phyloP scores from a whole-genome alignment of 1,284 basidiomycete species.

The Ceraceosorus guamensis region DNA sequence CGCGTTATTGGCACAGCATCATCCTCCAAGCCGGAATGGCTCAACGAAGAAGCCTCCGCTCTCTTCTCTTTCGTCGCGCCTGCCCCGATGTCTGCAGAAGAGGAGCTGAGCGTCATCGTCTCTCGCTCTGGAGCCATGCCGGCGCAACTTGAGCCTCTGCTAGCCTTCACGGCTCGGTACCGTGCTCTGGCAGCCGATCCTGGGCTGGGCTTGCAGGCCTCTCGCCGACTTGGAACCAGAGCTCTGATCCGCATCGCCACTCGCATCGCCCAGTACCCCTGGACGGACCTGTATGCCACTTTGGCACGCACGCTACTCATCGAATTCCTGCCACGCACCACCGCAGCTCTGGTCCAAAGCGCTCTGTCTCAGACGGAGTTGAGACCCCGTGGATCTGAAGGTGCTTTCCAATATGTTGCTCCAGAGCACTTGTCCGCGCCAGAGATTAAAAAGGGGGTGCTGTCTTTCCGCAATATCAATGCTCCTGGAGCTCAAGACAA shows the following conservation, averaged over 20 bases:
- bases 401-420: slow-evolving; percentile 32
- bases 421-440: slow-evolving; percentile 30
- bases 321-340: slow-evolving; percentile 48
- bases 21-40: slow-evolving; percentile 39
- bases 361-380: slow-evolving; percentile 38
- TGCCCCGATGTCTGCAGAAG: slow-evolving; percentile 44
- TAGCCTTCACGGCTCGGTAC: slow-evolving; percentile 44
- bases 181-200: slow-evolving; percentile 34
- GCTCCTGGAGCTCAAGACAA: too few species aligned
- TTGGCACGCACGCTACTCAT: slow-evolving; percentile 45
- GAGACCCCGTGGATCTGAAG: slow-evolving; percentile 33
- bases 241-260: slow-evolving; percentile 46
- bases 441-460: slow-evolving; percentile 11
- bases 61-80: slow-evolving; percentile 45
- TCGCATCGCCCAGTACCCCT: slow-evolving; percentile 36
- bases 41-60: slow-evolving; percentile 47
- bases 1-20: slow-evolving; percentile 47
- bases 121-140: slow-evolving; percentile 14
- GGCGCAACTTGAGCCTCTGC: slow-evolving; percentile 23
- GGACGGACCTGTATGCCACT: slow-evolving; percentile 37
- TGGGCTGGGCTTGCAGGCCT: slow-evolving; percentile 41
- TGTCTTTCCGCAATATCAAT: slow-evolving; percentile 18
- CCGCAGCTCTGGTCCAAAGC: slow-evolving; percentile 34
- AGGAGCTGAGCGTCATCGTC: slow-evolving; percentile 41
- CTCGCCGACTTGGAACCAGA: slow-evolving; percentile 47